phyloP scores from a whole-genome alignment of 441 rosid genomes.

The Cnidoscolus chayamansa region DNA sequence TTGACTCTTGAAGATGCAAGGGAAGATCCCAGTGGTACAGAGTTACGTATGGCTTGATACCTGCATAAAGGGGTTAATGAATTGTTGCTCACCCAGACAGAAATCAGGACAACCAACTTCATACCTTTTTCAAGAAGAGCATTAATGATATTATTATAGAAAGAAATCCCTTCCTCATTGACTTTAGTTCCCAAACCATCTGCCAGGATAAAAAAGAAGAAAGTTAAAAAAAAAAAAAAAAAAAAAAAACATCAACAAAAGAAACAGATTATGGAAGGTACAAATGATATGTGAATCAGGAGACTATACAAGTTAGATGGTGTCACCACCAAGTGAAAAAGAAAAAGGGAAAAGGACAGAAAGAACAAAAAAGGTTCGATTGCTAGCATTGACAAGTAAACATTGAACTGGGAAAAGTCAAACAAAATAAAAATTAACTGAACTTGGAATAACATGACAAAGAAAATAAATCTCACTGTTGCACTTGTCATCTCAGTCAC shows the following conservation, averaged over 20 bases:
- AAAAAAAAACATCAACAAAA: not conserved
- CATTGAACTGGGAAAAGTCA: not conserved
- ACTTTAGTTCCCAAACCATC: slow-evolving; percentile 83
- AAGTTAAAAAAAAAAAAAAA: too few relatives aligned
- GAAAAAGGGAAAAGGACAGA: not conserved
- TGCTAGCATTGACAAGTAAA: not conserved
- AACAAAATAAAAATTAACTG: not conserved
- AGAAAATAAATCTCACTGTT: not conserved
- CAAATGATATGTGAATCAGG: not conserved
- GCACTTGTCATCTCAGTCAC: not conserved
- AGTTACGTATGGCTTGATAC: slow-evolving; percentile 74
- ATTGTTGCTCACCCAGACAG: slow-evolving; percentile 20
- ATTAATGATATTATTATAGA: slow-evolving; percentile 76
- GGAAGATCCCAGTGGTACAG: slow-evolving; percentile 99
- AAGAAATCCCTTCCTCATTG: slow-evolving; percentile 69
- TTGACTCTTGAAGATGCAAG: slow-evolving; percentile 69
- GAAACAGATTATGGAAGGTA: not conserved
- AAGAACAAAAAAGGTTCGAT: not conserved
- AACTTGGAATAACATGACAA: not conserved
- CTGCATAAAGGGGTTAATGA: slow-evolving; percentile 35
- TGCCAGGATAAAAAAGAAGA: slow-evolving; percentile 22
- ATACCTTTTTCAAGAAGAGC: slow-evolving; percentile 79
- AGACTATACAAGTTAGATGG: not conserved
- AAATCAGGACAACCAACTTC: slow-evolving; percentile 21
- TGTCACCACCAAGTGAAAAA: not conserved